Evolutionary conservation across 169 alveolate species (phyloP).

Genomic region (Theileria annulata): DNA sequence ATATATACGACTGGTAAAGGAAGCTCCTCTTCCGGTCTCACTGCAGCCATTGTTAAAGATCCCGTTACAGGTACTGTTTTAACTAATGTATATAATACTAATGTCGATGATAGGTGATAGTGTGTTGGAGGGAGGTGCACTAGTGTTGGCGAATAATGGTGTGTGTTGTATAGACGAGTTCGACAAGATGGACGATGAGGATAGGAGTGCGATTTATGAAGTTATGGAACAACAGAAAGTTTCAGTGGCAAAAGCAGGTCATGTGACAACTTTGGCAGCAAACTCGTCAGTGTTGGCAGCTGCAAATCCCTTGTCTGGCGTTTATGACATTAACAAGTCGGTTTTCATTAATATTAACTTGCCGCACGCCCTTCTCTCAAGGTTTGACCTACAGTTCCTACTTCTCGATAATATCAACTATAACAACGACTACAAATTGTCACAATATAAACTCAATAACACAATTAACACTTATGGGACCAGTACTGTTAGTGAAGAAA

Average conservation of each 20-base stretch:
- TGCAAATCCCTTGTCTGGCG: constrained; percentile 96
- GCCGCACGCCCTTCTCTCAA: constrained; percentile 95
- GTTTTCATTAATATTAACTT: constrained; percentile 92
- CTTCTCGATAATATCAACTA: constrained; percentile 85
- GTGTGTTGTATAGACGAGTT: constrained; percentile 98
- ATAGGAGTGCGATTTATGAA: constrained; percentile 96
- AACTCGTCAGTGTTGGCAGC: constrained; percentile 93
- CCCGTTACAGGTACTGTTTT: constrained; percentile 79
- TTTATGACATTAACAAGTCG: constrained; percentile 89
- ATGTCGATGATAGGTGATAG: constrained; percentile 67
- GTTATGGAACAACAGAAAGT: constrained; percentile 99
- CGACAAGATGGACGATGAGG: constrained; percentile 97
- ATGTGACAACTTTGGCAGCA: constrained; percentile 75
- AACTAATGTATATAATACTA: not conserved
- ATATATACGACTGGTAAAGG: constrained; percentile 96
- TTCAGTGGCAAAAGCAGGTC: constrained; percentile 98
- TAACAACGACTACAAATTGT: constrained; percentile 85
- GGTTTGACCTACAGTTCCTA: constrained; percentile 91
- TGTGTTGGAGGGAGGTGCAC: constrained; percentile 97
- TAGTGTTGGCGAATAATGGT: constrained; percentile 96
- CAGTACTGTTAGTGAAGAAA: not conserved
- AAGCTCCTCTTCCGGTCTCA: constrained; percentile 95
- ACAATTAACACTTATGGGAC: not conserved
- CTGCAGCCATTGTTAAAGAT: constrained; percentile 98
- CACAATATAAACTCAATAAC: constrained; percentile 77